phyloP scores from a whole-genome alignment of 2,329 filamentous ascomycete genomes.

The Allantophomopsis lycopodina region DNA sequence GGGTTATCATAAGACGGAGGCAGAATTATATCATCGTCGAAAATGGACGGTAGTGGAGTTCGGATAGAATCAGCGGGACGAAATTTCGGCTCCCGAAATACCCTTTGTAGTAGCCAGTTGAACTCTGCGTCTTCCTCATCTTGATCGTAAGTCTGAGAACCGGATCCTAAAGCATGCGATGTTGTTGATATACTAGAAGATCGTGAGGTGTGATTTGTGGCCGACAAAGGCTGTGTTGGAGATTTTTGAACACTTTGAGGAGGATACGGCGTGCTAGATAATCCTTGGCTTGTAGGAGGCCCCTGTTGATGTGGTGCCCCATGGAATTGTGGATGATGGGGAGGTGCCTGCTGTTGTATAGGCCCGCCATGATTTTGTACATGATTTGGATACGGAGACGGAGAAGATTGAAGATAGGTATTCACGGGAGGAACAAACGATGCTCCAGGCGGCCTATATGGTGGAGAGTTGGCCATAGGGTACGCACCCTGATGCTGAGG shows the following conservation, averaged over 20 bases:
- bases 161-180: neutral
- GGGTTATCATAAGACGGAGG: slow-evolving; percentile 28
- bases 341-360: too few species aligned
- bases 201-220: slow-evolving; percentile 2
- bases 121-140: slow-evolving; percentile 18
- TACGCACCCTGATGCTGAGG: slow-evolving; percentile 8
- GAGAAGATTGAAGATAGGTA: too few species aligned
- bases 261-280: neutral
- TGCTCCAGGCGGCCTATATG: slow-evolving; percentile 7
- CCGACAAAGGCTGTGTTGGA: neutral
- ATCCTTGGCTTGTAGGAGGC: too few species aligned
- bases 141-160: neutral
- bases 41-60: slow-evolving; percentile 27
- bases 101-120: slow-evolving; percentile 24
- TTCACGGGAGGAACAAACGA: neutral
- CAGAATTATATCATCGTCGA: slow-evolving; percentile 30
- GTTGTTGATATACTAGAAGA: slow-evolving; percentile 8
- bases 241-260: neutral
- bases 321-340: too few species aligned
- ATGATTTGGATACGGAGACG: too few species aligned
- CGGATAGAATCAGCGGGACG: slow-evolving; percentile 31
- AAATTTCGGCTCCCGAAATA: slow-evolving; percentile 22
- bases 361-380: too few species aligned
- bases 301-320: too few species aligned
- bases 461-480: neutral